These are phyloP conservation scores for Magnaporthiopsis incrustans DNA, from an alignment of 2,329 filamentous ascomycete species.

Conservation along the genomic window DNA sequence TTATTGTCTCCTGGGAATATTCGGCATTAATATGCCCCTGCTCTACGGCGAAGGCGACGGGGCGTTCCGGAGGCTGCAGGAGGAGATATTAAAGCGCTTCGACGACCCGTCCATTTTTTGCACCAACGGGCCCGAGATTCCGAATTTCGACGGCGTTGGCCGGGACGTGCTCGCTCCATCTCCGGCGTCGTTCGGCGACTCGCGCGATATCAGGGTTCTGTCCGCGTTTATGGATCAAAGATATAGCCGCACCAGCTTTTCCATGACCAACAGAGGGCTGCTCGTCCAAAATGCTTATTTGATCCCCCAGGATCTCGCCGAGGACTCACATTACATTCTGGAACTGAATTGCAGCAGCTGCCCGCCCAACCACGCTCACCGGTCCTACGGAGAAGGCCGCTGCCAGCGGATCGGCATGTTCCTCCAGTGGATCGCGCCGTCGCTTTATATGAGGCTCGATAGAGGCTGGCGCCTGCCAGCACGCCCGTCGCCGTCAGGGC, in stretches of 20 bases:
- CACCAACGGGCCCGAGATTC: too few relatives aligned
- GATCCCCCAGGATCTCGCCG: not conserved
- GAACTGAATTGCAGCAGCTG: not conserved
- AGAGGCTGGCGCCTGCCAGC: too few relatives aligned
- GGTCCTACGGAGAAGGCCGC: too few relatives aligned
- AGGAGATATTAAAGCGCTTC: not conserved
- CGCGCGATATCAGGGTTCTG: not conserved
- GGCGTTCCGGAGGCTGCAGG: slow-evolving; percentile 3
- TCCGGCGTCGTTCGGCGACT: not conserved
- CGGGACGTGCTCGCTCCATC: not conserved
- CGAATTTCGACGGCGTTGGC: too few relatives aligned
- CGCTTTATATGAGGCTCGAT: too few relatives aligned
- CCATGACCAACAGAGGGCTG: not conserved
- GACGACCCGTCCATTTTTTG: slow-evolving; percentile 1
- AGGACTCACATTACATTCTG: not conserved
- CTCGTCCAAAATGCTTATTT: not conserved
- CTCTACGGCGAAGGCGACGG: slow-evolving; percentile 3
- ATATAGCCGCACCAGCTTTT: not conserved
- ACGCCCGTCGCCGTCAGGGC: too few relatives aligned
- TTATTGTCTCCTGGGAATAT: slow-evolving; percentile 4
- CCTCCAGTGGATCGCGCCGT: too few relatives aligned
- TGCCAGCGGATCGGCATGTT: too few relatives aligned
- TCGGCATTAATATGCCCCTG: slow-evolving; percentile 5
- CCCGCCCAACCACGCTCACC: not conserved
- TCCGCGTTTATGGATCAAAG: not conserved